These are phyloP conservation scores for Clathrospora elynae DNA, from an alignment of 2,329 filamentous ascomycete species.

Conservation along the genomic window DNA sequence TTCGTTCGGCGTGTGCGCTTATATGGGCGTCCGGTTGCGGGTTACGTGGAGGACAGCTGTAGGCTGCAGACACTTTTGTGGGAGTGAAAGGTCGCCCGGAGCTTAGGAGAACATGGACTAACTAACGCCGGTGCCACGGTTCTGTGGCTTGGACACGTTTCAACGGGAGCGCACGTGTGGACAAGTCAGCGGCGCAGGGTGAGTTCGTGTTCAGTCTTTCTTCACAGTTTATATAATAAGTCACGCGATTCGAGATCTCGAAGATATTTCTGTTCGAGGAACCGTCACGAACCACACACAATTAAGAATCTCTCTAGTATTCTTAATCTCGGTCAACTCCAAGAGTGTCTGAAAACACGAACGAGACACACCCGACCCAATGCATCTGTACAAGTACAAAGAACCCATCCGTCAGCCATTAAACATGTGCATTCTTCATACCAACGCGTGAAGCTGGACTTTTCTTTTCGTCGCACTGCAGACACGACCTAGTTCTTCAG, in stretches of 20 bases:
- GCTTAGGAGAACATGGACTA: conserved; percentile 8
- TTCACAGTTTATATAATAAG: too few relatives aligned
- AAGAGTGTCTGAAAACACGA: too few relatives aligned
- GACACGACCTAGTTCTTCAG: conserved; percentile 53
- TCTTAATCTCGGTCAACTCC: conserved; percentile 4
- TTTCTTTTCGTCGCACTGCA: conserved; percentile 5
- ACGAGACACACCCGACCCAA: conserved; percentile 16
- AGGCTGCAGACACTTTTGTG: background rate
- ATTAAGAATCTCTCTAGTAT: conserved; percentile 8
- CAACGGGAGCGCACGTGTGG: conserved; percentile 2
- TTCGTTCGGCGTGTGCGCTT: too few relatives aligned
- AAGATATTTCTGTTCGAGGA: too few relatives aligned
- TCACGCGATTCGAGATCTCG: too few relatives aligned
- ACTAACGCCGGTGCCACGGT: conserved; percentile 11
- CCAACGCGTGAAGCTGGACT: conserved; percentile 16
- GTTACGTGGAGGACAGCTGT: background rate
- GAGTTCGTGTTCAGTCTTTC: background rate
- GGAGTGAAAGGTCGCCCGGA: conserved; percentile 4
- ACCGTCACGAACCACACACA: conserved; percentile 1
- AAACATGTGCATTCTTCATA: conserved; percentile 25
- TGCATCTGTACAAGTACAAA: conserved; percentile 37
- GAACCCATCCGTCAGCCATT: conserved; percentile 18
- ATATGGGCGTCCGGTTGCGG: background rate
- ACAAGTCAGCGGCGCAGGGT: conserved; percentile 3
- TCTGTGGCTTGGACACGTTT: conserved; percentile 4